Evolutionary conservation across 805 yeast genomes (phyloP).

Genomic region (Zygotorulaspora florentina): DNA sequence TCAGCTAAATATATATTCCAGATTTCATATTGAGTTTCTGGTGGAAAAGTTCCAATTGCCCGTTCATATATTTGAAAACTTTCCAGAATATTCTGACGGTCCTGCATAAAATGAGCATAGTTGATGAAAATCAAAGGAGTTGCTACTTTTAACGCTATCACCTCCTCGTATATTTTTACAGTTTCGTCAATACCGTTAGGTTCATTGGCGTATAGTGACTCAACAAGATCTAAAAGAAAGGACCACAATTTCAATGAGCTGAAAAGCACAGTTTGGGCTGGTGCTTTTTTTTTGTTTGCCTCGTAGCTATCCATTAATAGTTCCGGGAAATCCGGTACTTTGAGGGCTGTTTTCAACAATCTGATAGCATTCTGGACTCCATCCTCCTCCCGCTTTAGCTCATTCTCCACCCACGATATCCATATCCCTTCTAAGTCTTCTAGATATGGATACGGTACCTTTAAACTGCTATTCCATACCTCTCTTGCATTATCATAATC

Average conservation of each 20-base stretch:
- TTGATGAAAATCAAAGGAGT: conserved; percentile 64
- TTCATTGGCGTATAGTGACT: conserved; percentile 46
- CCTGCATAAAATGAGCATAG: conserved; percentile 59
- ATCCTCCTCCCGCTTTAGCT: conserved; percentile 44
- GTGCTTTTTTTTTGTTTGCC: conserved; percentile 21
- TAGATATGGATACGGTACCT: conserved; percentile 60
- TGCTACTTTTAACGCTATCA: conserved; percentile 57
- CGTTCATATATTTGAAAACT: conserved; percentile 60
- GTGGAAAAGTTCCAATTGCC: conserved; percentile 61
- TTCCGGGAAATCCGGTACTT: conserved; percentile 37
- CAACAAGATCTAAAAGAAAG: conserved; percentile 65
- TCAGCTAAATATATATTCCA: conserved; percentile 66
- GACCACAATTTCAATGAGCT: conserved; percentile 68
- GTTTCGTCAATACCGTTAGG: conserved; percentile 23
- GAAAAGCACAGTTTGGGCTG: conserved; percentile 57
- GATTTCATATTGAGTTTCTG: conserved; percentile 52
- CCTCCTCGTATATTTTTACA: conserved; percentile 46
- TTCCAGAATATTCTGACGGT: conserved; percentile 39
- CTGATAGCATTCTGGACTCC: conserved; percentile 43
- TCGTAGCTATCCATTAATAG: conserved; percentile 19
- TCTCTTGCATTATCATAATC: conserved; percentile 59
- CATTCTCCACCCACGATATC: conserved; percentile 72
- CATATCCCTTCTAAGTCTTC: conserved; percentile 68
- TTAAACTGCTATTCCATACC: conserved; percentile 58
- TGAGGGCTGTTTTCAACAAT: conserved; percentile 42